Base-by-base conservation (phyloP, 257 asterid species). In the Gentiana straminea region DNA sequence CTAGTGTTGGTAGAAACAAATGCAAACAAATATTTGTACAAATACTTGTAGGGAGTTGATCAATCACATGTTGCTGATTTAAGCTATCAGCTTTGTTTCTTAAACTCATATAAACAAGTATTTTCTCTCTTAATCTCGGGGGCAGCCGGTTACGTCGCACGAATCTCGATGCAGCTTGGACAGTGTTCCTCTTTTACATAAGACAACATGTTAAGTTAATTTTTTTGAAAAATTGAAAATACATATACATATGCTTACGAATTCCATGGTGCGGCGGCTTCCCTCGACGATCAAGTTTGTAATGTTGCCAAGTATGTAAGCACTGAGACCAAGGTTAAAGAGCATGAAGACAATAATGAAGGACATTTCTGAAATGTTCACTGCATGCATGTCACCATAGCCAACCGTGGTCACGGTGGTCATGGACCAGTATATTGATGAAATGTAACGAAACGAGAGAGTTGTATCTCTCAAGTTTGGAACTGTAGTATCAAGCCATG, bases 381-480 rank as follows among this genome's bases (percentile, higher is more conserved):
- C 92, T 0, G 98, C 98, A 59, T 86, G 96, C 7, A 91, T 76
- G 41, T 91, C 98, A 5, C 98, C 98, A 55, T 91, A 91, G 5
- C 98, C 98, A 10, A 91, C 98, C 0, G 98, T 86, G 10, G 89
- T 79, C 98, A 91, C 81, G 64, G 98, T 91, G 69, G 94, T 81
- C 51, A 77, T 64, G 24, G 98, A 86, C 95, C 98, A 91, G 41
- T 91, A 91, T 7, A 84, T 32, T 0, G 96, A 47, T 38, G 96
- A 77, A 11, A 90, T 72, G 73, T 90, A 90, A 11, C 94, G 24
- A 24, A 77, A 68, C 56, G 50, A 35, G 2, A 86, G 81, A 71
- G 85, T 75, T 37, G 78, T 79, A 52, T 84, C 86, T 57, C 75
- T 77, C 76, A 82, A 81, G 61, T 89, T 83, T 0, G 94, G 94